Conservation (phyloP, 176 grass and related monocot genomes). For the Chloris gayana region DNA sequence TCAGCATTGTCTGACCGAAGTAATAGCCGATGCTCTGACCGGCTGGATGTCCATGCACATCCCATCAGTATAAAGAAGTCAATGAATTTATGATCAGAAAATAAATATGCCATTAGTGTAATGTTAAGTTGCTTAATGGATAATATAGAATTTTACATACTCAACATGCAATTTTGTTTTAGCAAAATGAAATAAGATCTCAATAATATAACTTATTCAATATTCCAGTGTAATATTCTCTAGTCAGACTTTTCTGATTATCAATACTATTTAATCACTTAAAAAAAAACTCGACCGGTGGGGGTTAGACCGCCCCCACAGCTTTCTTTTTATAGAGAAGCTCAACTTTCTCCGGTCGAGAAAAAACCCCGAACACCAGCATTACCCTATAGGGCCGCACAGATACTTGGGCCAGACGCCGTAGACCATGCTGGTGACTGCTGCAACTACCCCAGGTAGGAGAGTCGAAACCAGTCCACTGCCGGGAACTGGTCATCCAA, state of each 20-base stretch:
- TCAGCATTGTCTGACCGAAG: conserved; percentile 96
- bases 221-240: not conserved
- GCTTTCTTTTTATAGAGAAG: no score
- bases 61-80: conserved; percentile 31
- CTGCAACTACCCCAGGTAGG: no score
- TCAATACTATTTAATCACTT: not conserved
- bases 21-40: conserved; percentile 86
- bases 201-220: not conserved
- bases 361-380: no score
- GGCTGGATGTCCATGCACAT: conserved; percentile 50
- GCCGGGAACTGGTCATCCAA: no score
- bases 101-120: not conserved
- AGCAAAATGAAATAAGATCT: conserved; percentile 18
- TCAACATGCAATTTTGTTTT: not conserved
- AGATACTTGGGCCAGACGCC: no score
- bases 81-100: conserved; percentile 19
- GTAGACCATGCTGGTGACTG: no score
- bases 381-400: no score
- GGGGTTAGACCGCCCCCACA: no score
- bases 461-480: no score
- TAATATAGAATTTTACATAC: conserved; percentile 1
- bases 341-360: no score
- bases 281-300: no score
- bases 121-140: conserved; percentile 7
- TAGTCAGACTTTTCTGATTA: not conserved